Evolutionary conservation across 148 eudicot species (phyloP), one percentile per base, ranked within the genome.

Genomic region (Heliosperma pusillum): DNA sequence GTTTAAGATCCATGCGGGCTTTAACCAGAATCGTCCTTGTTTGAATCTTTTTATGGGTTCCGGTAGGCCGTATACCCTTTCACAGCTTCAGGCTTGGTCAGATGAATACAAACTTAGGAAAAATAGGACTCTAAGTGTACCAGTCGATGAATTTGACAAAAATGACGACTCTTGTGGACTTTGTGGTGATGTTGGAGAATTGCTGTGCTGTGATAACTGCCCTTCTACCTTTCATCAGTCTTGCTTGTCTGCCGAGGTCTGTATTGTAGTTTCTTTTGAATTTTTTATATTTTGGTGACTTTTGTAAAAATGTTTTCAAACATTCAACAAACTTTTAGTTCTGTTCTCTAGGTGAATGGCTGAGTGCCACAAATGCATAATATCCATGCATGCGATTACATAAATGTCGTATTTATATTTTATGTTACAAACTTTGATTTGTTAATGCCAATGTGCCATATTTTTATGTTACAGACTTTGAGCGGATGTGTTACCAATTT

Each of bases 41-140:
- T 83, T 83, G 78, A 89, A 95, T 86, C 92, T 95, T 77, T 85
- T 86, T 79, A 87, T 87, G 89, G 93, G 91, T 64, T 92, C 93
- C 74, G 96, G 92, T 72, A 89, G 88, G 85, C 83, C 92, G 50
- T 90, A 84, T 74, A 86, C 92, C 70, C 73, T 87, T 75, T 90
- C 96, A 83, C 89, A 88, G 83, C 96, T 95, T 72, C 93, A 95
- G 85, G 98, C 97, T 73, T 95, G 98, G 98, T 95, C 97, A 53
- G 87, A 81, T 85, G 98, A 95, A 82, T 95, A 90, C 84, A 92
- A 90, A 85, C 80, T 85, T 61, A 84, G 92, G 87, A 89, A 80
- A 84, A 85, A 73, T 77, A 78, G 85, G 77, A 78, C 78, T 66
- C 77, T 53, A 73, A 79, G 82, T 73, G 83, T 83, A 24, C 86